A percentile compares a stretch with the other conserved stretches of the same genome.
These are phyloP conservation scores for Choanephora cucurbitarum DNA, from an alignment of 371 early-diverging fungal genomes.

Conservation along the genomic window DNA sequence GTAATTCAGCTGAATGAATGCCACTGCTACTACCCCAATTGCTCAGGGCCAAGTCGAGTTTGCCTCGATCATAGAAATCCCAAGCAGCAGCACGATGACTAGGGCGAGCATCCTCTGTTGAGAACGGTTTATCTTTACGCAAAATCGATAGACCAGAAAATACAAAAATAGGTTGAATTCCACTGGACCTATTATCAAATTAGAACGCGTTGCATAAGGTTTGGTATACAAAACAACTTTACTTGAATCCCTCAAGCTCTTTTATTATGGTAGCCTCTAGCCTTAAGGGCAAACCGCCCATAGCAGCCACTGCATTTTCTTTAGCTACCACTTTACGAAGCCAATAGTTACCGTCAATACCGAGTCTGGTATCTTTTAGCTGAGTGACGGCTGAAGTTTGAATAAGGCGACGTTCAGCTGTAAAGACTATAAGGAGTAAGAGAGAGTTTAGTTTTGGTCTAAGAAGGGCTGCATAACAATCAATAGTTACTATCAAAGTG, in stretches of 20 bases:
- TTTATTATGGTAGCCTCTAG: slow-evolving; percentile 62
- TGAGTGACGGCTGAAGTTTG: slow-evolving; percentile 61
- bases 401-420: slow-evolving; percentile 62
- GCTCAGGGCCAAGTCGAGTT: slow-evolving; percentile 59
- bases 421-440: slow-evolving; percentile 48
- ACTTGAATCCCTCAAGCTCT: slow-evolving; percentile 69
- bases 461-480: not conserved
- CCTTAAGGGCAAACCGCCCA: slow-evolving; percentile 72
- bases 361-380: slow-evolving; percentile 68
- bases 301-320: slow-evolving; percentile 64
- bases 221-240: no score
- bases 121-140: slow-evolving; percentile 75
- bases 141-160: slow-evolving; percentile 73
- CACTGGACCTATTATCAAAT: slow-evolving; percentile 41
- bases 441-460: not conserved
- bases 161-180: slow-evolving; percentile 77
- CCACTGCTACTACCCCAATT: slow-evolving; percentile 60
- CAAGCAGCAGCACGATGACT: slow-evolving; percentile 68
- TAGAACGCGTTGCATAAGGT: no score
- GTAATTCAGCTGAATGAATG: slow-evolving; percentile 63
- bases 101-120: slow-evolving; percentile 67
- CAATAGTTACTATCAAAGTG: slow-evolving; percentile 58
- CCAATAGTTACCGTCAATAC: slow-evolving; percentile 82
- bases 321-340: slow-evolving; percentile 64
- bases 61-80: slow-evolving; percentile 71